Percentiles rank a stretch among this genome's conserved stretches.
These are phyloP conservation scores for Chenopodium album DNA, from an alignment of 148 eudicot genomes.

Conservation along the genomic window DNA sequence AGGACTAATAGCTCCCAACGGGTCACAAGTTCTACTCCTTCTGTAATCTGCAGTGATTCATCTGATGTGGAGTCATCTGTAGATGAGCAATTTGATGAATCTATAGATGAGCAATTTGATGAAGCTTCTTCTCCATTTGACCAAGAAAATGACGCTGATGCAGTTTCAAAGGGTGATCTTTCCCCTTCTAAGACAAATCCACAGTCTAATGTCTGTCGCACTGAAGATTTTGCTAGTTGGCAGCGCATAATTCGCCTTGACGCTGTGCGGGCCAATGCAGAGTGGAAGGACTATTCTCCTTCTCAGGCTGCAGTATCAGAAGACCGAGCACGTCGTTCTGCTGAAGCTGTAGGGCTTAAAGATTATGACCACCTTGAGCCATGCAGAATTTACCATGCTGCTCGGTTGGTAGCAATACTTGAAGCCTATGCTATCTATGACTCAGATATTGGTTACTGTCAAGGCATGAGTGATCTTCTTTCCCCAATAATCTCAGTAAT, in stretches of 20 bases:
- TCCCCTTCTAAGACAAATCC: constrained; percentile 44
- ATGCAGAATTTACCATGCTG: constrained; percentile 77
- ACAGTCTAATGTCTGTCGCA: constrained; percentile 34
- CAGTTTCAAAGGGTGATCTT: constrained; percentile 35
- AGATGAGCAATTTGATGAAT: constrained; percentile 60
- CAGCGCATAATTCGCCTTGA: constrained; percentile 93
- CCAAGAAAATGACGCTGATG: constrained; percentile 39
- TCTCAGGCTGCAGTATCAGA: constrained; percentile 66
- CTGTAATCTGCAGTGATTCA: constrained; percentile 53
- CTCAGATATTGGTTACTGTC: constrained; percentile 94
- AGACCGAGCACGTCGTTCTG: constrained; percentile 61
- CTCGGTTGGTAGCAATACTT: constrained; percentile 83
- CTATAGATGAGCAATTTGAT: constrained; percentile 63
- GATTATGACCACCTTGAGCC: constrained; percentile 85
- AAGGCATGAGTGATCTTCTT: constrained; percentile 97
- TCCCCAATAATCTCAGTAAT: constrained; percentile 83
- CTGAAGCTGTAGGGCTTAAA: constrained; percentile 75
- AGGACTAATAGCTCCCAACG: constrained; percentile 41
- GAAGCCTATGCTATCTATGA: constrained; percentile 95
- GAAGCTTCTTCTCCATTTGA: constrained; percentile 45
- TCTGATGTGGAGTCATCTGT: constrained; percentile 77
- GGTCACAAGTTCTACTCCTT: constrained; percentile 38
- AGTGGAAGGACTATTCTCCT: constrained; percentile 64
- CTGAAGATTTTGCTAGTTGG: constrained; percentile 87
- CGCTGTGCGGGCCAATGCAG: constrained; percentile 87